Evolutionary conservation across 352 stramenopile species (phyloP), one percentile per base, ranked within the genome.

Genomic region (Phytopythium chamaehyphon): DNA sequence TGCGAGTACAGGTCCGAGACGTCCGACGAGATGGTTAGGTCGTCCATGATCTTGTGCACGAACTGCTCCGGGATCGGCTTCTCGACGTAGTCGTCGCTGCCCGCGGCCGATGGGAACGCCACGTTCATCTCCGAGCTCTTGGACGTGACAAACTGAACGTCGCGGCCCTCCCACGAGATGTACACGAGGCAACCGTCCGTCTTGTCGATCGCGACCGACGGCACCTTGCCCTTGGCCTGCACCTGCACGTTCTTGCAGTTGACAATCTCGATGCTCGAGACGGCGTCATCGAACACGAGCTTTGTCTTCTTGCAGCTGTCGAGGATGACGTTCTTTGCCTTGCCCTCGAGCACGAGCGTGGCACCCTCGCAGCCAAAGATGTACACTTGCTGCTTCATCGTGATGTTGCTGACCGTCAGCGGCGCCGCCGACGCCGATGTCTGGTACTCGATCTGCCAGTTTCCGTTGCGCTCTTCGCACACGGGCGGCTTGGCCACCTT

Each of bases 141-240:
- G 54, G 89, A 98, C 36, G 96, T 98, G 11, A 97, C 88, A 55
- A 99, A 90, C 62, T 86, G 79, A 59, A 86, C 76, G 45, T 85
- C 69, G 28, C 95, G 73, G 23, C 80, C 88, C 58, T 98, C 87
- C 73, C 95, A 90, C 67, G 89, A 97, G 51, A 99, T 77, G 72
- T 98, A 98, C 46, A 98, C 83, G 38, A 98, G 76, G 58, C 95
- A 97, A 54, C 96, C 96, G 70, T 99, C 95, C 31, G 96, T 99
- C 83, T 99, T 99, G 83, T 99, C 97, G 72, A 99, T 98, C 6
- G 93, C 90, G 54, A 99, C 94, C 24, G 88, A 96, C 18, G 96
- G 95, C 56, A 98, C 97, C 31, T 83, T 72, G 51, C 90, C 92
- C 57, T 93, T 96, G 57, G 83, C 86, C 69, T 99, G 96, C 36